Evolutionary conservation across 2,329 filamentous ascomycete species (phyloP), one percentile per base, ranked within the genome.

Genomic region (Gaeumannomyces sp.): DNA sequence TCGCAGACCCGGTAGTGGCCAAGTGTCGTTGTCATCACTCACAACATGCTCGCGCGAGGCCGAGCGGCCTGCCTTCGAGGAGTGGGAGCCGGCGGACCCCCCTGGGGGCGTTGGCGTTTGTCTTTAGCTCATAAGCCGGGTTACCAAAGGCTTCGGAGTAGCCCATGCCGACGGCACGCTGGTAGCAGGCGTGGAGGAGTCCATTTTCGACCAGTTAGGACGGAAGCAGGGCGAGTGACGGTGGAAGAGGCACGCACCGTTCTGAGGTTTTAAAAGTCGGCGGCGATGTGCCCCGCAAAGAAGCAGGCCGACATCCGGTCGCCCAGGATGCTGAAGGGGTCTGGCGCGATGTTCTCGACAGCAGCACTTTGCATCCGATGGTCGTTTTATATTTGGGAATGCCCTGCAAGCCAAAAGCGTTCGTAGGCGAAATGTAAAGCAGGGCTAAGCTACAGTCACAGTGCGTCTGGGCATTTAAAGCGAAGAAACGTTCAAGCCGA

Each of bases 281-380:
- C 69, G 29, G 31, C 62, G 31, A 69, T 31, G 29, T 70, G 62
- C 29, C 62, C 63, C 2, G 68, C 69, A 64, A 70, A 70, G 61
- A 69, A 69, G 22, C 0, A 68, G 69, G 57, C 69, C 69, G 1
- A 70, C 22, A 60, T 68, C 68, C 11, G 68, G 64, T 62, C 59
- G 10, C 68, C 67, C 2, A 68, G 59, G 28, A 67, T 22, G n/a
- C 59, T 63, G 14, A 69, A 63, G 7, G 66, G 33, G 10, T 25
- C 8, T 53, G 63, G 7, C 66, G 64, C 65, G 25, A 69, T 66
- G 38, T 69, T 61, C 58, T 69, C 69, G 16, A 70, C n/a, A 69
- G 33, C 7, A 69, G 27, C 57, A 70, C n/a, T n/a, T n/a, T n/a
- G n/a, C n/a, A n/a, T n/a, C n/a, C n/a, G n/a, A n/a, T n/a, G n/a